Evolutionary conservation across 1,284 basidiomycete genomes (phyloP).

Genomic region (Ganoderma lingzhi): DNA sequence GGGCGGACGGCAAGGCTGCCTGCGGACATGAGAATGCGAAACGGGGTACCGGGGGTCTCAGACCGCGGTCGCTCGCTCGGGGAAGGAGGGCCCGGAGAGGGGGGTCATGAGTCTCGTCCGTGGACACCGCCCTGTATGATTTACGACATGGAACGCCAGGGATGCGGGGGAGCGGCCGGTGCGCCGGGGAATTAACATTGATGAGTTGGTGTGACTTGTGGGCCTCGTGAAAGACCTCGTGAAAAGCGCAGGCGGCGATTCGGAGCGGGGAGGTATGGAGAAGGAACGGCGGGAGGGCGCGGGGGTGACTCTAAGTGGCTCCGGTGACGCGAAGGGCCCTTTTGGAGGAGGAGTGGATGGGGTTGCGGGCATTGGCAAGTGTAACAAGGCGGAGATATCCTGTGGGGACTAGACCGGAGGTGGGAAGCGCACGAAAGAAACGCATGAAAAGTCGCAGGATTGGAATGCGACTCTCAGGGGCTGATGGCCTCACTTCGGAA

Average conservation of each 20-base stretch:
- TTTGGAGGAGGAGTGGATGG: background rate
- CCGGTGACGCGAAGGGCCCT: background rate
- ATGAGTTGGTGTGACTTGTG: background rate
- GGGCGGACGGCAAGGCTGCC: conserved; percentile 20
- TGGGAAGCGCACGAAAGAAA: conserved; percentile 12
- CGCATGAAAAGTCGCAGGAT: conserved; percentile 5
- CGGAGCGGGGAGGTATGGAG: conserved; percentile 4
- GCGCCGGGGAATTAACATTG: conserved; percentile 4
- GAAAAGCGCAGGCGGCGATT: background rate
- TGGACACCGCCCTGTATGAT: conserved; percentile 17
- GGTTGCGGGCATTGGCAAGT: background rate
- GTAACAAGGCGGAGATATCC: conserved; percentile 4
- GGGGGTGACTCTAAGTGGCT: background rate
- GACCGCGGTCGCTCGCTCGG: conserved; percentile 8
- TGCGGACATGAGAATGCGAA: conserved; percentile 32
- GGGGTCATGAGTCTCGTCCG: conserved; percentile 24
- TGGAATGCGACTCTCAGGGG: conserved; percentile 5
- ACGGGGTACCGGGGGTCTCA: conserved; percentile 17
- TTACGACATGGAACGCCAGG: conserved; percentile 25
- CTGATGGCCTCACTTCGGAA: conserved; percentile 30
- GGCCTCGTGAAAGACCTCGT: background rate
- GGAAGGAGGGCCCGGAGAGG: conserved; percentile 20
- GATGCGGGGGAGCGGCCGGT: conserved; percentile 20
- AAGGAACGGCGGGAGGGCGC: conserved; percentile 10
- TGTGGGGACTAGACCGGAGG: conserved; percentile 4